Base-by-base conservation (phyloP, 768 basidiomycete genomes). In the Coprinopsis marcescibilis region DNA sequence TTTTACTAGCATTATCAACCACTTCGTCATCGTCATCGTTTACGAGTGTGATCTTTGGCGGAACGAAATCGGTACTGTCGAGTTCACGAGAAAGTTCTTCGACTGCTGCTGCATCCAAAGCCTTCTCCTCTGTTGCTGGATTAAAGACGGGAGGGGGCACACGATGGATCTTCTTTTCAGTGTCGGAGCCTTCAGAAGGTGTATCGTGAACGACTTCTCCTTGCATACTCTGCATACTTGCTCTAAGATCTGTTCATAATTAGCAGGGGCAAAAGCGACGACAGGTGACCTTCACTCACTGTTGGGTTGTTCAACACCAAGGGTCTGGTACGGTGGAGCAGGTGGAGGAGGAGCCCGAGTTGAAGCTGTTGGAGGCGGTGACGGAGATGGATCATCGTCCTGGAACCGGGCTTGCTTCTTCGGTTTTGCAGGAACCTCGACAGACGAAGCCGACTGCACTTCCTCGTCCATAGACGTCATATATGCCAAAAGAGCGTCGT, bases 401-500 rank as follows among this genome's bases (percentile, higher is more conserved):
- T n/a, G n/a, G n/a, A n/a, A n/a, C 29, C 8, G 29, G 8, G 8
- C 29, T 32, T 32, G 8, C 29, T 32, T 32, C 8, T 8, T 32
- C 29, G 8, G 8, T 32, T 8, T 8, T 8, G n/a, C 8, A 8
- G 29, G 29, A 8, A n/a, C 29, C n/a, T 32, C 8, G 20, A 8
- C 17, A 15, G 20, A 23, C 6, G 21, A 19, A 4, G 38, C 20
- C 4, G 40, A 43, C 1, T 17, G 15, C 12, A n/a, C 17, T 13
- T 26, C 47, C 2, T 49, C 61, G 51, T 65, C 54, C 48, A 56
- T 48, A 24, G 57, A 52, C 2, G 61, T 55, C 67, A 69, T 65
- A 52, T 74, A 73, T 11, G 72, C 70, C 15, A 73, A 52, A 30
- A 65, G 46, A 0, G 60, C 62, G 46, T 69, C 68, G 14, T 61